phyloP scores from a whole-genome alignment of 1,284 basidiomycete genomes.

The Apiotrichum porosum region DNA sequence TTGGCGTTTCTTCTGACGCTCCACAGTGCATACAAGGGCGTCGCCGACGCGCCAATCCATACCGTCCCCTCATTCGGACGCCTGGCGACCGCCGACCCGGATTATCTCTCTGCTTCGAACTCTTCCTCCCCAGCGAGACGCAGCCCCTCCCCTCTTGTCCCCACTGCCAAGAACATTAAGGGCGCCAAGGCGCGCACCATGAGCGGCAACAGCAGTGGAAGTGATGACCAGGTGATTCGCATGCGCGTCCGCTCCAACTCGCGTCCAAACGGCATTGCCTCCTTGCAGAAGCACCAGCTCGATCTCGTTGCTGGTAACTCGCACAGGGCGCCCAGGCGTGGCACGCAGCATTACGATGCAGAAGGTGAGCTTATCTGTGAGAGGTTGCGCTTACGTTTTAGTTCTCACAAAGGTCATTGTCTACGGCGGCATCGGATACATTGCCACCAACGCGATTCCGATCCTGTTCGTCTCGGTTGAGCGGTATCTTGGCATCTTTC shows the following conservation, averaged over 20 bases:
- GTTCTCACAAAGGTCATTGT: constrained; percentile 88
- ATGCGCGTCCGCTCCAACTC: neutral
- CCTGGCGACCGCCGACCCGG: constrained; percentile 47
- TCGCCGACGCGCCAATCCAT: constrained; percentile 60
- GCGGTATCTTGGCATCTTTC: neutral
- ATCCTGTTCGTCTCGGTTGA: constrained; percentile 63
- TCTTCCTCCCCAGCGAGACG: too few species aligned
- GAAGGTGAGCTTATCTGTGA: constrained; percentile 67
- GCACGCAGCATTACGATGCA: constrained; percentile 55
- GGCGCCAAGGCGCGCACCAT: neutral
- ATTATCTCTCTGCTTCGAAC: too few species aligned
- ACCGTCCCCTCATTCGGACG: constrained; percentile 82
- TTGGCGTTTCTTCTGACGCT: neutral
- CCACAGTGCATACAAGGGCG: constrained; percentile 59
- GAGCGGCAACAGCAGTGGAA: neutral
- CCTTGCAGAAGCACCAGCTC: neutral
- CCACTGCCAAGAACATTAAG: constrained; percentile 40
- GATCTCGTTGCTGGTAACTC: constrained; percentile 9
- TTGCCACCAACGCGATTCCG: constrained; percentile 62
- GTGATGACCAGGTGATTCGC: constrained; percentile 5
- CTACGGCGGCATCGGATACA: constrained; percentile 74
- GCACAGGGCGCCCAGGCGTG: neutral
- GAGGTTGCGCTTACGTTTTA: constrained; percentile 37
- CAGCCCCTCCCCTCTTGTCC: too few species aligned
- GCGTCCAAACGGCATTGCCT: too few species aligned